Evolutionary conservation across 2,329 filamentous ascomycete genomes (phyloP).

Genomic region (Aspergillus transmontanensis): DNA sequence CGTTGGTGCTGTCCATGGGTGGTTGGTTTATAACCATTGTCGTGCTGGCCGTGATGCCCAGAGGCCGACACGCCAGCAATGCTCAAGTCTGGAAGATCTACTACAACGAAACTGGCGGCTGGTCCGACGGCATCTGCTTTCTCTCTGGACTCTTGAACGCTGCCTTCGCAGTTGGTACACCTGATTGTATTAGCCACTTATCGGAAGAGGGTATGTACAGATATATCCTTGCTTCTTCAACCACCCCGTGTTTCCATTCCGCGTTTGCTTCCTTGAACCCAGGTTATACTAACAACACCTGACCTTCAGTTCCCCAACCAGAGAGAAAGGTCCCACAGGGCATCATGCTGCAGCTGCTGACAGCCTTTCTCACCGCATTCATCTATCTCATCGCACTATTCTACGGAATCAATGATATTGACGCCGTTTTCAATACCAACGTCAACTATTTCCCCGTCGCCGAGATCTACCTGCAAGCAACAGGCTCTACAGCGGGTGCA

Average conservation of each 20-base stretch:
- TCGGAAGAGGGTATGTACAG: slow-evolving; percentile 54
- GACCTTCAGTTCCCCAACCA: slow-evolving; percentile 26
- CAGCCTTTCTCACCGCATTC: slow-evolving; percentile 46
- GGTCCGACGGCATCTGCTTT: slow-evolving; percentile 47
- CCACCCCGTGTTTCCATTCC: neutral
- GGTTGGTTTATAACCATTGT: slow-evolving; percentile 54
- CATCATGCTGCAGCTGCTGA: slow-evolving; percentile 48
- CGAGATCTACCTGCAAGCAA: slow-evolving; percentile 66
- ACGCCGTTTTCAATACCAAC: slow-evolving; percentile 54
- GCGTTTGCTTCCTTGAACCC: neutral
- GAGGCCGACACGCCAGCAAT: slow-evolving; percentile 26
- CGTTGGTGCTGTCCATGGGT: slow-evolving; percentile 55
- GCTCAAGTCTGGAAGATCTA: slow-evolving; percentile 32
- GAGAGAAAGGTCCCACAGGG: slow-evolving; percentile 47
- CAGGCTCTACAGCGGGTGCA: slow-evolving; percentile 54
- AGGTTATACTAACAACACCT: neutral
- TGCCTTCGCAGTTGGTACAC: slow-evolving; percentile 65
- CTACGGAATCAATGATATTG: slow-evolving; percentile 44
- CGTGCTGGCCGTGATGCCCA: slow-evolving; percentile 53
- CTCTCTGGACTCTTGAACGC: slow-evolving; percentile 65
- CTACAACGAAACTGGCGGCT: slow-evolving; percentile 32
- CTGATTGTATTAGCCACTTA: slow-evolving; percentile 64
- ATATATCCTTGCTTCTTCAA: neutral
- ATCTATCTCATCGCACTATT: slow-evolving; percentile 52
- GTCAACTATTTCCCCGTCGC: slow-evolving; percentile 60